A percentile compares a stretch with the other conserved stretches of the same genome.
Evolutionary conservation across 2,329 filamentous ascomycete species (phyloP).

Genomic region (Myriosclerotinia scirpicola): DNA sequence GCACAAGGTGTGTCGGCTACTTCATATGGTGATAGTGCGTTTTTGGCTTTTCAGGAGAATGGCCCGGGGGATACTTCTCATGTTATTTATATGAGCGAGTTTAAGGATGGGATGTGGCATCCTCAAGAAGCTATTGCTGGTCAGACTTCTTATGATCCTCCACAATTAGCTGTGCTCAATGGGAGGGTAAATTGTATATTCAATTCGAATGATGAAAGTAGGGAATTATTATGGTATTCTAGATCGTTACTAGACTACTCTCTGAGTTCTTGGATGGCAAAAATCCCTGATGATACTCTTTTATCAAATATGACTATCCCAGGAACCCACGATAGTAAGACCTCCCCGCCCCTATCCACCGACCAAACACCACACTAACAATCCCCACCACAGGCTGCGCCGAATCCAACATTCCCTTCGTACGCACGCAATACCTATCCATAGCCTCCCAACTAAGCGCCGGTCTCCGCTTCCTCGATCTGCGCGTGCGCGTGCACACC

Average conservation of each 20-base stretch:
- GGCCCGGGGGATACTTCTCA: constrained; percentile 31
- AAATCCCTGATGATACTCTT: constrained; percentile 55
- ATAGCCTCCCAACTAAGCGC: constrained; percentile 65
- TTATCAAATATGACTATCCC: constrained; percentile 67
- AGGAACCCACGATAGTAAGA: constrained; percentile 65
- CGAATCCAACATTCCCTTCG: constrained; percentile 58
- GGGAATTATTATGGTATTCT: constrained; percentile 43
- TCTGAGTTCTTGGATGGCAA: constrained; percentile 62
- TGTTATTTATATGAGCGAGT: constrained; percentile 33
- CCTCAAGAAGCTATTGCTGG: constrained; percentile 31
- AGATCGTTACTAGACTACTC: constrained; percentile 40
- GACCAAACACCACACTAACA: background rate
- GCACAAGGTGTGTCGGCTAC: constrained; percentile 42
- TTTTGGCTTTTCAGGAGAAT: constrained; percentile 38
- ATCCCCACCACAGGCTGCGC: constrained; percentile 44
- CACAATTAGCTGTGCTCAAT: constrained; percentile 37
- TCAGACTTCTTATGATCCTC: constrained; percentile 32
- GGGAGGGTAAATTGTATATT: constrained; percentile 42
- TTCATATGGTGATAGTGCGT: constrained; percentile 41
- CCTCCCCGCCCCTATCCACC: too few species aligned
- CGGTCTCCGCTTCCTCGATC: constrained; percentile 71
- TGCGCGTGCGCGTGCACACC: constrained; percentile 57
- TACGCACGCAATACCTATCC: constrained; percentile 68
- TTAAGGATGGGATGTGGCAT: constrained; percentile 31
- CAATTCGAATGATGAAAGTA: constrained; percentile 37